Evolutionary conservation across 2,329 filamentous ascomycete species (phyloP).

Genomic region (Teratosphaeria nubilosa): DNA sequence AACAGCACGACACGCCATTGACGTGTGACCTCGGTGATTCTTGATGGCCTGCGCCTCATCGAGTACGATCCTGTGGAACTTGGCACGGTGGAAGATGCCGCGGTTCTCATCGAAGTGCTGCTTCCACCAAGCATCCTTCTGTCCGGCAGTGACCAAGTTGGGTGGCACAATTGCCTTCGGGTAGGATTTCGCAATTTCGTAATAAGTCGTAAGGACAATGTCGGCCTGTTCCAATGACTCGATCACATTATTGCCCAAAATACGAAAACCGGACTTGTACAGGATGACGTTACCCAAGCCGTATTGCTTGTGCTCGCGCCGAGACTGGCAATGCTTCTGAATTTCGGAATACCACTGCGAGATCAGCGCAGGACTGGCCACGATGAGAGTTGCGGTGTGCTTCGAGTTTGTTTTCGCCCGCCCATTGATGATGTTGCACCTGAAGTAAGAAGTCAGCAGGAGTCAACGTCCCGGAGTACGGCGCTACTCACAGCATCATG

Average conservation of each 20-base stretch:
- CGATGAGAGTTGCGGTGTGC: slow-evolving; percentile 32
- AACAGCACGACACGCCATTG: slow-evolving; percentile 35
- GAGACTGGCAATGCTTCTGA: slow-evolving; percentile 9
- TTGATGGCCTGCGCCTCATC: slow-evolving; percentile 98
- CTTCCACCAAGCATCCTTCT: slow-evolving; percentile 33
- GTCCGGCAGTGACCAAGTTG: slow-evolving; percentile 26
- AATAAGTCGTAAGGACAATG: slow-evolving; percentile 33
- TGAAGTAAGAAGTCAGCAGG: too few species aligned
- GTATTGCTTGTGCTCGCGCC: slow-evolving; percentile 9
- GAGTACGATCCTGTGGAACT: slow-evolving; percentile 53
- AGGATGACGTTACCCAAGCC: slow-evolving; percentile 12
- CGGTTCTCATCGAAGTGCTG: slow-evolving; percentile 21
- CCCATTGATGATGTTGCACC: slow-evolving; percentile 36
- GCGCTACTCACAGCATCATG: slow-evolving; percentile 24
- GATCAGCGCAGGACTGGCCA: slow-evolving; percentile 31
- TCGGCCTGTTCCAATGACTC: slow-evolving; percentile 11
- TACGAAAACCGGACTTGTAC: slow-evolving; percentile 8
- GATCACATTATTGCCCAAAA: slow-evolving; percentile 4
- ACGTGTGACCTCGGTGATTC: slow-evolving; percentile 37
- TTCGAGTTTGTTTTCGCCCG: slow-evolving; percentile 8
- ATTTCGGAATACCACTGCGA: slow-evolving; percentile 31
- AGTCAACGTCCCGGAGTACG: too few species aligned
- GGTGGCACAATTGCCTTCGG: slow-evolving; percentile 31
- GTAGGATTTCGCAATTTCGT: slow-evolving; percentile 32
- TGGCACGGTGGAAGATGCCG: slow-evolving; percentile 29